phyloP scores from a whole-genome alignment of 2,329 filamentous ascomycete genomes.

The Macrophomina tecta region DNA sequence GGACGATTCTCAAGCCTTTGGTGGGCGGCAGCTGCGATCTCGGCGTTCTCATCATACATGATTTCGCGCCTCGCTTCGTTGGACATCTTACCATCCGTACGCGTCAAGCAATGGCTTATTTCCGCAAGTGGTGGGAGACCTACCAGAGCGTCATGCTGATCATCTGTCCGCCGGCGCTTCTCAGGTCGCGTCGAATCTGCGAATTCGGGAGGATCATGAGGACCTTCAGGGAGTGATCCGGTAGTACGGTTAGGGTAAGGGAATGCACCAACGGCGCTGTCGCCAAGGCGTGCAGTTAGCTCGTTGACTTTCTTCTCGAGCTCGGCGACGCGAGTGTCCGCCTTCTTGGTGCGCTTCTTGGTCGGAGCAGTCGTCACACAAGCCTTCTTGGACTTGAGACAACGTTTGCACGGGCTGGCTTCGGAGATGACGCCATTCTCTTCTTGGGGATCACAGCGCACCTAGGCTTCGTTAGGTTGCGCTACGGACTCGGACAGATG shows the following conservation, averaged over 20 bases:
- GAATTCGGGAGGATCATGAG: neutral
- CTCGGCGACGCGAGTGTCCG: constrained; percentile 85
- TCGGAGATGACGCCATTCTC: constrained; percentile 53
- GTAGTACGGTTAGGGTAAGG: neutral
- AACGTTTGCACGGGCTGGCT: constrained; percentile 67
- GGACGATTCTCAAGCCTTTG: constrained; percentile 16
- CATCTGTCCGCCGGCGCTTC: constrained; percentile 23
- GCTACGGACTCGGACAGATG: neutral
- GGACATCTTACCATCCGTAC: neutral
- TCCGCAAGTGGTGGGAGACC: neutral
- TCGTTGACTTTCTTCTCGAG: constrained; percentile 93
- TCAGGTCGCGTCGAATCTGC: constrained; percentile 21
- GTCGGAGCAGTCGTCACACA: constrained; percentile 66
- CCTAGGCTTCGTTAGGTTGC: constrained; percentile 46
- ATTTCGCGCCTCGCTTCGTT: constrained; percentile 37
- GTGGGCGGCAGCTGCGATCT: constrained; percentile 21
- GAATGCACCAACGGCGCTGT: neutral
- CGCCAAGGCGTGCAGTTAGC: constrained; percentile 78
- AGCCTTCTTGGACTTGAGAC: constrained; percentile 68
- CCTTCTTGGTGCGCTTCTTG: constrained; percentile 88
- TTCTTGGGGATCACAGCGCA: constrained; percentile 79
- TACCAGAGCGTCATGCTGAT: constrained; percentile 10
- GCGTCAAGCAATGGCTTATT: neutral
- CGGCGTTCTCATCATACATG: constrained; percentile 21
- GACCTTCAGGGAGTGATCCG: neutral